These are phyloP conservation scores for Ulota crispa DNA, from an alignment of 225 moss, liverwort and hornwort species.

Conservation along the genomic window DNA sequence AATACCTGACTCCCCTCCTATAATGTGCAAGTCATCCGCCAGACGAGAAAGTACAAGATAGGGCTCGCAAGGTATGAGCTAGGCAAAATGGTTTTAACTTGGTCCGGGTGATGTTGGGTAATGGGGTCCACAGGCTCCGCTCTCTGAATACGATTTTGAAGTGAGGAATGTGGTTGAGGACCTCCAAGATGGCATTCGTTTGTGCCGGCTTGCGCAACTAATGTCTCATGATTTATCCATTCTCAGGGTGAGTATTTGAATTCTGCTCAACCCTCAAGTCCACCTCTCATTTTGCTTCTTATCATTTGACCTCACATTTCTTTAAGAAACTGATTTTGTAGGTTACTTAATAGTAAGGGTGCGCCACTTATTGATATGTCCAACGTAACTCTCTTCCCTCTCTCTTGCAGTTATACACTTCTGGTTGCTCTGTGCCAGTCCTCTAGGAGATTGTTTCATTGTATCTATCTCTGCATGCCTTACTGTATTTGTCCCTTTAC, in stretches of 20 bases:
- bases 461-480: background rate
- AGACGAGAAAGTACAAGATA: background rate
- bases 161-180: constrained; percentile 70
- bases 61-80: constrained; percentile 3
- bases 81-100: constrained; percentile 21
- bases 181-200: constrained; percentile 79
- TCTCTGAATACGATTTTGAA: constrained; percentile 71
- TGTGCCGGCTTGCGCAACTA: constrained; percentile 78
- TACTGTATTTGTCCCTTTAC: background rate
- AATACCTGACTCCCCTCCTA: background rate
- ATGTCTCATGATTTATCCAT: constrained; percentile 55
- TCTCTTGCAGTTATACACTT: background rate
- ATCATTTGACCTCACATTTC: background rate
- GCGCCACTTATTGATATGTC: background rate
- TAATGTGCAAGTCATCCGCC: background rate
- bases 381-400: background rate
- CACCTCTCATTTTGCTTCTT: background rate
- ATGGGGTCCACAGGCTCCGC: constrained; percentile 51
- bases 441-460: background rate
- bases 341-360: background rate
- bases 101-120: constrained; percentile 29
- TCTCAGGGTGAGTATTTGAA: constrained; percentile 36
- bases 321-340: background rate
- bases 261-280: background rate
- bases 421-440: background rate